Base-by-base conservation (phyloP, 192 early-diverging fungal species). In the Backusella psychrophila region DNA sequence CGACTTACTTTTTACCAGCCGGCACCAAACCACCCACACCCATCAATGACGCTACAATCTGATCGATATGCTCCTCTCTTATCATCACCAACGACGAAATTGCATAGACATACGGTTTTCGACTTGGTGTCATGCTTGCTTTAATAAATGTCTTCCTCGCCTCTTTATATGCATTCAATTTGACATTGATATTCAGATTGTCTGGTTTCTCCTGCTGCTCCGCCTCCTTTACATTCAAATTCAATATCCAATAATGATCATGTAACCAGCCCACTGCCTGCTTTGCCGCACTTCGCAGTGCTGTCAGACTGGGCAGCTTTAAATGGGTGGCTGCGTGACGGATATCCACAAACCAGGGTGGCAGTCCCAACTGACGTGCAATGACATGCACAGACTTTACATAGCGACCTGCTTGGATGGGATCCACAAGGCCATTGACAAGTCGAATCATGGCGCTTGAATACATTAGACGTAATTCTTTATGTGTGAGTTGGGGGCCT, bases 331-430 rank as follows among this genome's bases (percentile, higher is more conserved):
- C 85, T 4, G 89, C 86, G 74, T 92, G 91, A 19, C 91, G 80
- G 46, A 92, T 77, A 78, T 91, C 90, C 23, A 92, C 91, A 80
- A 92, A 90, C 86, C 89, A 90, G 31, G 83, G 81, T 6, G 91
- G 91, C 70, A 92, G 79, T 34, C 87, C 83, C 29, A 92, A 76
- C 39, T 81, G 59, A 2, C 77, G 71, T 6, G 91, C 91, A 59
- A 91, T 67, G 11, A 69, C 66, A 3, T 81, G 74, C 38, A 91
- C 80, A 0, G 90, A 91, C 63, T 83, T 76, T 1, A 90, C 90
- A 68, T 82, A 90, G 2, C 73, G 65, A 33, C 89, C 86, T 29
- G 66, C 82, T 68, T 91, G 90, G 33, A 84, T 82, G 2, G 85
- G 81, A 83, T 91, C 90, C 5, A 89, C 84, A 2, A 91, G 85